These are phyloP conservation scores for Sphagnum magellanicum DNA, from an alignment of 228 moss, liverwort and hornwort genomes.

Conservation along the genomic window DNA sequence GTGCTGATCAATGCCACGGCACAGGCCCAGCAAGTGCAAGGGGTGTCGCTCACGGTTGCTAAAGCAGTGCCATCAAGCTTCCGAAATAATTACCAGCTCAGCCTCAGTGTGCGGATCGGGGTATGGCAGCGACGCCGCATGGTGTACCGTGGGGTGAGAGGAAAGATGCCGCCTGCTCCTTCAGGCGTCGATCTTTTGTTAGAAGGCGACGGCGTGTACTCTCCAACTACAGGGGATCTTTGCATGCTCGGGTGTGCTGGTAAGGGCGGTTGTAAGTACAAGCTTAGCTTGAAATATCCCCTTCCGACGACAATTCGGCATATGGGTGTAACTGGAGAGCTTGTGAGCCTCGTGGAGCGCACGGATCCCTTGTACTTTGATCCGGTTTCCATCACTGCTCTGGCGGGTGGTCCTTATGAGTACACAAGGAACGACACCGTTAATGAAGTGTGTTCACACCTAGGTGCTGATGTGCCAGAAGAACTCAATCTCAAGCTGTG, in stretches of 20 bases:
- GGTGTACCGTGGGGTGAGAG: slow-evolving; percentile 21
- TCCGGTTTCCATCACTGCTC: slow-evolving; percentile 23
- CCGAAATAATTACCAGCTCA: slow-evolving; percentile 9
- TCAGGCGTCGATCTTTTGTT: slow-evolving; percentile 16
- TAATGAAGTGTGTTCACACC: slow-evolving; percentile 11
- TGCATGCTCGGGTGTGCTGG: slow-evolving; percentile 22
- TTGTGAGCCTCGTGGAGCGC: slow-evolving; percentile 8
- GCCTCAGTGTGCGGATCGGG: slow-evolving; percentile 15
- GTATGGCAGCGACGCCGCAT: slow-evolving; percentile 5
- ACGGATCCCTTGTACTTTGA: slow-evolving; percentile 25
- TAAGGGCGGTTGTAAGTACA: slow-evolving; percentile 24
- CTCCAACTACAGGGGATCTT: slow-evolving; percentile 23
- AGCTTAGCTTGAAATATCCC: slow-evolving; percentile 31
- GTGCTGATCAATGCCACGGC: slow-evolving; percentile 2
- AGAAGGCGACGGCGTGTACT: slow-evolving; percentile 17
- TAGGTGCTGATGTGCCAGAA: slow-evolving; percentile 12
- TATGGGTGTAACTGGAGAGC: slow-evolving; percentile 20
- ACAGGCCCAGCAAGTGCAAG: slow-evolving; percentile 3
- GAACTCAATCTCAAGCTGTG: slow-evolving; percentile 20
- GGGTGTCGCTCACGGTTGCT: slow-evolving; percentile 1
- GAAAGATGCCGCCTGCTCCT: slow-evolving; percentile 5
- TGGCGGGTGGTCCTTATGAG: slow-evolving; percentile 28
- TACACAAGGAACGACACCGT: slow-evolving; percentile 37
- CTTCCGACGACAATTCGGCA: slow-evolving; percentile 22
- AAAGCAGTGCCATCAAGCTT: slow-evolving; percentile 11